Evolutionary conservation across 1,284 basidiomycete genomes (phyloP).

Genomic region (Papiliotrema laurentii): DNA sequence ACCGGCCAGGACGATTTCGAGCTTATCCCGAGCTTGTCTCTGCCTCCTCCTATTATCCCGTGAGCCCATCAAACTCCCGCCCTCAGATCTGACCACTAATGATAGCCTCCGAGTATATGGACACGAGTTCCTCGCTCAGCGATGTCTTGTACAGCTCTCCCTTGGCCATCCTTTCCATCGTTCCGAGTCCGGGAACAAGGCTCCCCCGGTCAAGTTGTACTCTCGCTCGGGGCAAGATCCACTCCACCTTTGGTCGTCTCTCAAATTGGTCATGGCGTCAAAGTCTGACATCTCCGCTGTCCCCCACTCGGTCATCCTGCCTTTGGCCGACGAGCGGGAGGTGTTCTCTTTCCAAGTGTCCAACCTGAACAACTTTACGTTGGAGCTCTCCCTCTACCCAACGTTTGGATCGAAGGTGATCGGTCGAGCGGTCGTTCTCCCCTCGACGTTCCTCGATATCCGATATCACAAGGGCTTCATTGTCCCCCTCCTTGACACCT

Average conservation of each 20-base stretch:
- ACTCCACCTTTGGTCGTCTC: constrained; percentile 57
- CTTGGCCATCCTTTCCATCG: constrained; percentile 63
- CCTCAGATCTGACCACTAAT: neutral
- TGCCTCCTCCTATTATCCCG: constrained; percentile 98
- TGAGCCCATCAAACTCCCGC: constrained; percentile 24
- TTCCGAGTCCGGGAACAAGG: constrained; percentile 21
- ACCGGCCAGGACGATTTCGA: constrained; percentile 56
- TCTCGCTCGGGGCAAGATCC: constrained; percentile 46
- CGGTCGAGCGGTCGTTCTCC: constrained; percentile 83
- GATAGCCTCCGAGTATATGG: constrained; percentile 44
- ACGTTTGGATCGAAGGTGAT: constrained; percentile 98
- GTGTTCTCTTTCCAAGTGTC: constrained; percentile 86
- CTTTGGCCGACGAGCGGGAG: constrained; percentile 73
- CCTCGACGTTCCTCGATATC: constrained; percentile 64
- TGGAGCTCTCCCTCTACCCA: constrained; percentile 95
- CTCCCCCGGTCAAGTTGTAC: constrained; percentile 54
- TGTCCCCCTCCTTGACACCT: constrained; percentile 84
- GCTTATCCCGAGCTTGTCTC: constrained; percentile 83
- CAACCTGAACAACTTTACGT: constrained; percentile 65
- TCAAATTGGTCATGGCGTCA: constrained; percentile 90
- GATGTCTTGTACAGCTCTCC: constrained; percentile 79
- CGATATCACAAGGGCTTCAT: constrained; percentile 57
- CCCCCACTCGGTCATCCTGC: constrained; percentile 82
- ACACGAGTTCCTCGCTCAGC: constrained; percentile 66
- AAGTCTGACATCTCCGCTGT: constrained; percentile 74